A percentile compares a stretch with the other conserved stretches of the same genome.
These are phyloP conservation scores for Neonothopanus nambi DNA, from an alignment of 1,284 basidiomycete species.

Conservation along the genomic window DNA sequence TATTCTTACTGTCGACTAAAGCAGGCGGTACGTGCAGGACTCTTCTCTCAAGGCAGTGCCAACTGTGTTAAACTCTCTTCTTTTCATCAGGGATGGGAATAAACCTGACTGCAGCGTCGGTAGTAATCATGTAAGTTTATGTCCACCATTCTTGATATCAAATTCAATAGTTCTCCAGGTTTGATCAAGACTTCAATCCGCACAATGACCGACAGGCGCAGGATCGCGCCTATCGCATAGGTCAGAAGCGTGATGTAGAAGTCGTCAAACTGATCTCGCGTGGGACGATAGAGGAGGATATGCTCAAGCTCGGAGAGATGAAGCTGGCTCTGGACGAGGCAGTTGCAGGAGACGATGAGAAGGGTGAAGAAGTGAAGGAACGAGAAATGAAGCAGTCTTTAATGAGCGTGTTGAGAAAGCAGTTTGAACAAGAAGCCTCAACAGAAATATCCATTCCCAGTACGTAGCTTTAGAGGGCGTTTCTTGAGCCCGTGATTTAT, in stretches of 20 bases:
- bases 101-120: slow-evolving; percentile 89
- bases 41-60: neutral
- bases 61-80: slow-evolving; percentile 1
- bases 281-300: slow-evolving; percentile 96
- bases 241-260: slow-evolving; percentile 88
- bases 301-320: slow-evolving; percentile 85
- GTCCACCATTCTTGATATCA: neutral
- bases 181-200: slow-evolving; percentile 97
- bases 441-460: neutral
- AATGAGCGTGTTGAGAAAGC: slow-evolving; percentile 77
- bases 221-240: slow-evolving; percentile 98
- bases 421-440: slow-evolving; percentile 44
- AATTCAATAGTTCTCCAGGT: slow-evolving; percentile 45
- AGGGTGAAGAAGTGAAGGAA: slow-evolving; percentile 66
- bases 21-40: slow-evolving; percentile 61
- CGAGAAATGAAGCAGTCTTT: slow-evolving; percentile 80
- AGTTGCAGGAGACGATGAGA: slow-evolving; percentile 75
- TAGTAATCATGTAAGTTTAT: slow-evolving; percentile 78
- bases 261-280: slow-evolving; percentile 93
- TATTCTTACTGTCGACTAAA: slow-evolving; percentile 95
- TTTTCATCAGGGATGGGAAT: slow-evolving; percentile 71
- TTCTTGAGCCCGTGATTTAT: neutral
- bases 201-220: slow-evolving; percentile 95
- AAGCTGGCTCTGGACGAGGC: slow-evolving; percentile 92
- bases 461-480: slow-evolving; percentile 5